Percentiles rank a stretch among this genome's conserved stretches.
Evolutionary conservation across 352 stramenopile species (phyloP).

Genomic region (Saprolegnia parasitica): DNA sequence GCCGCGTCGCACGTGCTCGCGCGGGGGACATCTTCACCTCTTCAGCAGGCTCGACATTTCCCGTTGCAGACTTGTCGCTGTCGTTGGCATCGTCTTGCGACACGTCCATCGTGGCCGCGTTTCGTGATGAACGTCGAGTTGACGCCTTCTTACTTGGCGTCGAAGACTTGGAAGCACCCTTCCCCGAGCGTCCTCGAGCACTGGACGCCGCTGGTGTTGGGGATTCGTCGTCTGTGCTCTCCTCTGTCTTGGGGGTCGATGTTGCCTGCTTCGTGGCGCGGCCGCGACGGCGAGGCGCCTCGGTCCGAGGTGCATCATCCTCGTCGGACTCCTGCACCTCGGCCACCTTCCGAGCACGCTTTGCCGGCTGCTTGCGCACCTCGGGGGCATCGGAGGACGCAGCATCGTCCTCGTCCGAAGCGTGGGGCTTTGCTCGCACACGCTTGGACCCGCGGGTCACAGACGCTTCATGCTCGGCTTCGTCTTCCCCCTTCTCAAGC

Average conservation of each 20-base stretch:
- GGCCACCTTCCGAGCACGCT: too few relatives aligned
- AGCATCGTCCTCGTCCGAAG: background rate
- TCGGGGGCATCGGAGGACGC: background rate
- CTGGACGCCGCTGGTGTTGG: too few relatives aligned
- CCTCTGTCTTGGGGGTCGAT: background rate
- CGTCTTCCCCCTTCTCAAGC: background rate
- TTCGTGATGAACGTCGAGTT: conserved; percentile 9
- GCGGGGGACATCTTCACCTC: background rate
- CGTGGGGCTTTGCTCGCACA: too few relatives aligned
- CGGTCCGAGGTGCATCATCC: background rate
- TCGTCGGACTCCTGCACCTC: too few relatives aligned
- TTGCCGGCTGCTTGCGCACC: too few relatives aligned
- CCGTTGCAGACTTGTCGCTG: background rate
- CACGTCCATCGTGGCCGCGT: background rate
- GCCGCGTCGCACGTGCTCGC: background rate
- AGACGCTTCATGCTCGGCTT: background rate
- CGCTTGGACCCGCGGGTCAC: too few relatives aligned
- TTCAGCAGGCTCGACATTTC: too few relatives aligned
- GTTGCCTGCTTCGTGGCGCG: background rate
- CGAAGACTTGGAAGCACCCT: too few relatives aligned
- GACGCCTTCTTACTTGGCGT: background rate
- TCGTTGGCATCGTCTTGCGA: conserved; percentile 4
- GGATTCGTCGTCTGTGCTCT: background rate
- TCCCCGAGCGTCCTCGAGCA: too few relatives aligned
- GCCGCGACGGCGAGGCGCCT: too few relatives aligned